Conservation (phyloP, 306 rosid species). For the Dalbergia cochinchinensis region DNA sequence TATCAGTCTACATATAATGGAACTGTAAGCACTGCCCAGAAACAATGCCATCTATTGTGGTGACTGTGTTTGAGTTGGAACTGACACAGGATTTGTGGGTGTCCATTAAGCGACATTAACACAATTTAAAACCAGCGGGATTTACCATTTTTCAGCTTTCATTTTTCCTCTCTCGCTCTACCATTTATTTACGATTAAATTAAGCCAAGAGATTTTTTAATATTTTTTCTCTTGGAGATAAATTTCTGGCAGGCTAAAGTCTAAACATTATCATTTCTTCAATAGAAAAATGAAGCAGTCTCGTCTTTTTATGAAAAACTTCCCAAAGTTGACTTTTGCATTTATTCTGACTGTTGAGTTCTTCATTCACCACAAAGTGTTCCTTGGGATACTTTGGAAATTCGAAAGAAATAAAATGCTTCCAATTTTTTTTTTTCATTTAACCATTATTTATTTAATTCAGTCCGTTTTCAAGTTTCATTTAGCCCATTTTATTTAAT, state of each 20-base stretch:
- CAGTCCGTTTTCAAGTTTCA: not conserved
- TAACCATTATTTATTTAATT: not conserved
- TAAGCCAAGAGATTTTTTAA: not conserved
- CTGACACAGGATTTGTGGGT: slow-evolving; percentile 21
- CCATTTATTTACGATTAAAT: not conserved
- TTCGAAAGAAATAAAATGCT: slow-evolving; percentile 4
- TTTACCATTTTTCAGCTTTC: not conserved
- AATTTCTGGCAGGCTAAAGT: not conserved
- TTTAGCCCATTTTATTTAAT: too few species aligned
- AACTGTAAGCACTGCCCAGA: not conserved
- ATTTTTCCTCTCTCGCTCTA: not conserved
- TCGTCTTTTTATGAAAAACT: not conserved
- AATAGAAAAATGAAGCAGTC: not conserved
- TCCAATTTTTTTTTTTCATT: not conserved
- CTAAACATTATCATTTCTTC: not conserved
- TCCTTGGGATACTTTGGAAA: slow-evolving; percentile 14
- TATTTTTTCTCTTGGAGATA: not conserved
- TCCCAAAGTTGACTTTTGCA: slow-evolving; percentile 30
- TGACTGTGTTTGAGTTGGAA: not conserved
- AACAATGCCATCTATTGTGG: not conserved
- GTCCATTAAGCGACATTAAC: slow-evolving; percentile 31
- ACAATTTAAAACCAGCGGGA: not conserved
- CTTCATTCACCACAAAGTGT: not conserved
- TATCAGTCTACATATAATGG: not conserved
- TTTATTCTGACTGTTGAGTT: not conserved